Conservation (phyloP, 2,329 filamentous ascomycete genomes). For the Hymenoscyphus linearis region DNA sequence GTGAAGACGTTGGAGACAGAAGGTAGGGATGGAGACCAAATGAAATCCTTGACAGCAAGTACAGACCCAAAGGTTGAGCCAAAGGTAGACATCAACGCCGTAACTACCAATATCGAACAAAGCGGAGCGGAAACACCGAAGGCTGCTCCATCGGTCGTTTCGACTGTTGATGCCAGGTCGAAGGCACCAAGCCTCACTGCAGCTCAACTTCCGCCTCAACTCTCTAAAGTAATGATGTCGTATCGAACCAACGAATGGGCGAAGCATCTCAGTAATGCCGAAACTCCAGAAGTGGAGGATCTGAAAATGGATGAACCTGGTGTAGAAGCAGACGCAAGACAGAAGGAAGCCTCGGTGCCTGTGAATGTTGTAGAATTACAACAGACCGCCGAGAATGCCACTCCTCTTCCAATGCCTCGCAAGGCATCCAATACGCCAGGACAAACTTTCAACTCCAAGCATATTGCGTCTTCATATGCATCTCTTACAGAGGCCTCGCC, state of each 20-base stretch:
- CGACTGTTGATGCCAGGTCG: constrained; percentile 35
- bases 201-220: constrained; percentile 60
- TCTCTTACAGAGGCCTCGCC: constrained; percentile 7
- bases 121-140: constrained; percentile 17
- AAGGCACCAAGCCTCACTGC: constrained; percentile 47
- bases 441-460: background rate
- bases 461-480: background rate
- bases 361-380: constrained; percentile 60
- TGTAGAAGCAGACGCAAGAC: constrained; percentile 29
- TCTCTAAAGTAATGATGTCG: constrained; percentile 72
- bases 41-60: constrained; percentile 18
- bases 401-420: background rate
- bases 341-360: constrained; percentile 51
- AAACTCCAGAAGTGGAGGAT: constrained; percentile 62
- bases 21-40: background rate
- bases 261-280: constrained; percentile 77
- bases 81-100: constrained; percentile 2
- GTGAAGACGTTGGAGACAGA: background rate
- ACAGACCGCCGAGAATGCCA: constrained; percentile 45
- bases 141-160: constrained; percentile 34
- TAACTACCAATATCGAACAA: constrained; percentile 2
- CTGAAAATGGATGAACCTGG: constrained; percentile 45
- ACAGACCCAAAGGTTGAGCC: constrained; percentile 19
- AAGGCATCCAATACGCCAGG: background rate
- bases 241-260: constrained; percentile 96